Base-by-base conservation (phyloP, 805 yeast genomes). In the Saccharomycopsis microspora region DNA sequence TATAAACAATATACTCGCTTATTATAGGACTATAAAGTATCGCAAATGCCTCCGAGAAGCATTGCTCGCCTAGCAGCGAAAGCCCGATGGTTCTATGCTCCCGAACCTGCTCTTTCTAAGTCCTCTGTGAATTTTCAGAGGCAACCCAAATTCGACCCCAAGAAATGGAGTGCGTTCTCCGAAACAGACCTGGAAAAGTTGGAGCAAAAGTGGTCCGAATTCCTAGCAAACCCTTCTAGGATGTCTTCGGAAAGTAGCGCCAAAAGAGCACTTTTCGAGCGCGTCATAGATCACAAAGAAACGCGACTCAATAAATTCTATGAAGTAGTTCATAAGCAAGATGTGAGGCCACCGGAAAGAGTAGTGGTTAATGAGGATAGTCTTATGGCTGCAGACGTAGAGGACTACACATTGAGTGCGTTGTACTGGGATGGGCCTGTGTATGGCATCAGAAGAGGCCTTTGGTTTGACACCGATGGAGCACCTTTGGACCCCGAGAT, bases 381-480 rank as follows among this genome's bases (percentile, higher is more conserved):
- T 5, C 66, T 90, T 30, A 85, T 84, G 57, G 76, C 78, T 56
- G 96, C 87, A 4, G 78, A 86, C 57, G 51, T 90, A 27, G 53
- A 58, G 0, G 62, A 65, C 5, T 70, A 78, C 62, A 71, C 70
- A 43, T 61, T 89, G 56, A 54, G 64, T 3, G 94, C 97, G 0
- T 73, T 80, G 0, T 90, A 80, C 60, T 90, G 97, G 97, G 79
- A 77, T 5, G 97, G 97, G 1, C 93, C 96, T 0, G 65, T 68
- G 0, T 90, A 80, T 59, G 88, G 85, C 51, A 82, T 90, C 1
- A 69, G 96, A 42, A 66, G 97, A 47, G 96, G 96, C 1, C 61
- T 78, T 1, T 90, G 97, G 97, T 87, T 86, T 60, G 64, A 69
- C 36, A 59, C 72, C 6, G 75, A 75, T 44, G 76, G 77, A 1